A percentile compares a stretch with the other conserved stretches of the same genome.
Evolutionary conservation across 768 basidiomycete genomes (phyloP).

Genomic region (Suillus brevipes): DNA sequence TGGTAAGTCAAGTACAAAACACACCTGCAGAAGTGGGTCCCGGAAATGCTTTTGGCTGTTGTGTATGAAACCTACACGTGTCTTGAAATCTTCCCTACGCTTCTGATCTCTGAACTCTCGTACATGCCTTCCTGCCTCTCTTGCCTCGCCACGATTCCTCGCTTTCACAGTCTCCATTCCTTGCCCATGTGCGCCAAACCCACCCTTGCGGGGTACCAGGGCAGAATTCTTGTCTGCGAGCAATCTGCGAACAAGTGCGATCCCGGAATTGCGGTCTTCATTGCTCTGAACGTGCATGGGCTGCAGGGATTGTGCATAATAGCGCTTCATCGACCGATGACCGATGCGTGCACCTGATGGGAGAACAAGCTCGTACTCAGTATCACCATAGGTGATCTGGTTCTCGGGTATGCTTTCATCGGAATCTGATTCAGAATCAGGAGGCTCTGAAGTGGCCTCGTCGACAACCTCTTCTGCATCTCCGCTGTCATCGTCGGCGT

Average conservation of each 20-base stretch:
- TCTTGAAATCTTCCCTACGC: constrained; percentile 80
- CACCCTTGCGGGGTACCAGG: constrained; percentile 81
- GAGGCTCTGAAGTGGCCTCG: constrained; percentile 44
- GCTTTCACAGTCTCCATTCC: constrained; percentile 87
- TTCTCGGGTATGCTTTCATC: constrained; percentile 47
- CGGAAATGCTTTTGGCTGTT: constrained; percentile 90
- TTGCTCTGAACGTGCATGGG: constrained; percentile 40
- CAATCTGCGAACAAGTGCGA: constrained; percentile 73
- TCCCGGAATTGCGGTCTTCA: constrained; percentile 70
- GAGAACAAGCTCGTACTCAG: constrained; percentile 83
- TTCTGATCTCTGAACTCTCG: constrained; percentile 81
- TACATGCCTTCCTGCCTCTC: constrained; percentile 85
- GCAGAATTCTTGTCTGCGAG: constrained; percentile 83
- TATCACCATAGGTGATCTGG: constrained; percentile 75
- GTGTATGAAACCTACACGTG: constrained; percentile 72
- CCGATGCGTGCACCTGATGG: constrained; percentile 93
- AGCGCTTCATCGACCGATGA: constrained; percentile 82
- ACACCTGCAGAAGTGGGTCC: constrained; percentile 65
- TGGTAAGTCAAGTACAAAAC: not conserved
- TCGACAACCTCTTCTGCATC: constrained; percentile 32
- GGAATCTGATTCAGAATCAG: constrained; percentile 32
- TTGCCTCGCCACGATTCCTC: constrained; percentile 92
- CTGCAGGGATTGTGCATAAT: constrained; percentile 83
- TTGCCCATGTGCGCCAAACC: constrained; percentile 81
- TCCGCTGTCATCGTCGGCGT: constrained; percentile 27